Base-by-base conservation (phyloP, 2,329 filamentous ascomycete genomes). In the Fusarium anguioides region DNA sequence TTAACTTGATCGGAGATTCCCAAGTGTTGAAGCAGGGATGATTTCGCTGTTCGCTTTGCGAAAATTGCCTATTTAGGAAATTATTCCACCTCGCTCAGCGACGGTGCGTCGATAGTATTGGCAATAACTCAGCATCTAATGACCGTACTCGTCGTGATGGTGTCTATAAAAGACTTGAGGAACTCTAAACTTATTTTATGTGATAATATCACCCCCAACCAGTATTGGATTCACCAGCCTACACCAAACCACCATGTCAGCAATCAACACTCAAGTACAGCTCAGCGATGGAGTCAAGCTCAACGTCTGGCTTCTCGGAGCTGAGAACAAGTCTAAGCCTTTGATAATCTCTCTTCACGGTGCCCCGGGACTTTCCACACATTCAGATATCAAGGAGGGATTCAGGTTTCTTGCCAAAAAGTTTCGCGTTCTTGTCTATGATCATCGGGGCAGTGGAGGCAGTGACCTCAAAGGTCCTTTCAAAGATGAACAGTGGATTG, bases 381-480 rank as follows among this genome's bases (percentile, higher is more conserved):
- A 62, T 6, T 27, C 33, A 0, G 49, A 45, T 3, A 31, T 52
- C 5, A 45, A 54, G 14, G 36, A 45, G 1, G 47, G 37, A 3
- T 61, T 47, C 18, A 62, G 48, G 21, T 62, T 61, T 11, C 59
- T 62, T 2, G n/a, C 41, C 4, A 20, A 33, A 14, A 31, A 21
- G 12, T 62, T 54, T 14, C 59, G 59, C 3, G 41, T 62, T 12
- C 41, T 62, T 9, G 59, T 60, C 8, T 62, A 60, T 3, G 59
- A 62, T 39, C 31, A 27, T 14, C 36, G 59, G 20, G 59, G 59
- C 2, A 62, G 56, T 15, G 59, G 56, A 27, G 12, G 6, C 6
- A 62, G 59, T 7, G 41, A 61, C 2, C 5, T 42, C 36, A 53
- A 54, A 14, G 36, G 56, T 0, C 59, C 56, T 6, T 61, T 62